Evolutionary conservation across 2,329 filamentous ascomycete species (phyloP).

Genomic region (Trichoderma aggressivum): DNA sequence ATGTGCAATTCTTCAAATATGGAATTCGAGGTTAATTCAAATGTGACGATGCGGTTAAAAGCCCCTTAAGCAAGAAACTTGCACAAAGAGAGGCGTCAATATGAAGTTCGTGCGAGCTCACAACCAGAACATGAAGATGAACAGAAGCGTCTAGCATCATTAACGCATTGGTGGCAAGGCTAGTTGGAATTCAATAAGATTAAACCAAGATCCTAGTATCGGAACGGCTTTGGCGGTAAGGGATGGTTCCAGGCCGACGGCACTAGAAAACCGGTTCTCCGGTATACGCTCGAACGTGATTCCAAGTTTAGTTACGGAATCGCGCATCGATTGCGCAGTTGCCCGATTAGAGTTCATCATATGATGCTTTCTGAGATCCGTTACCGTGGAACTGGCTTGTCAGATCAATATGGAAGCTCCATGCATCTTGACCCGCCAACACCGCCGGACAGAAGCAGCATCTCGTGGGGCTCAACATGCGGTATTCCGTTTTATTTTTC

Average conservation of each 20-base stretch:
- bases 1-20: not conserved
- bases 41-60: too few species aligned
- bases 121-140: not conserved
- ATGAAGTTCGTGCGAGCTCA: not conserved
- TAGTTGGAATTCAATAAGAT: not conserved
- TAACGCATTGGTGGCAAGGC: not conserved
- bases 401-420: not conserved
- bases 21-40: not conserved
- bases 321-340: conserved; percentile 10
- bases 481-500: not conserved
- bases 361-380: not conserved
- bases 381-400: not conserved
- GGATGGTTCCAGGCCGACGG: not conserved
- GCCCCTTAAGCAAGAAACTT: not conserved
- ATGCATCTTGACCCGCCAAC: not conserved
- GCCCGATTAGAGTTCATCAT: not conserved
- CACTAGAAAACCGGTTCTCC: not conserved
- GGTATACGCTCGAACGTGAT: not conserved
- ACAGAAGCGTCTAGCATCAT: not conserved
- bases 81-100: not conserved
- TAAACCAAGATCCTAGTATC: not conserved
- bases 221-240: not conserved
- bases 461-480: not conserved
- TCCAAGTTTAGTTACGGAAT: not conserved
- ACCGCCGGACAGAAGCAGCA: not conserved